Percentiles rank a stretch among this genome's conserved stretches.
These are phyloP conservation scores for Candida montana DNA, from an alignment of 805 yeast genomes.

Conservation along the genomic window DNA sequence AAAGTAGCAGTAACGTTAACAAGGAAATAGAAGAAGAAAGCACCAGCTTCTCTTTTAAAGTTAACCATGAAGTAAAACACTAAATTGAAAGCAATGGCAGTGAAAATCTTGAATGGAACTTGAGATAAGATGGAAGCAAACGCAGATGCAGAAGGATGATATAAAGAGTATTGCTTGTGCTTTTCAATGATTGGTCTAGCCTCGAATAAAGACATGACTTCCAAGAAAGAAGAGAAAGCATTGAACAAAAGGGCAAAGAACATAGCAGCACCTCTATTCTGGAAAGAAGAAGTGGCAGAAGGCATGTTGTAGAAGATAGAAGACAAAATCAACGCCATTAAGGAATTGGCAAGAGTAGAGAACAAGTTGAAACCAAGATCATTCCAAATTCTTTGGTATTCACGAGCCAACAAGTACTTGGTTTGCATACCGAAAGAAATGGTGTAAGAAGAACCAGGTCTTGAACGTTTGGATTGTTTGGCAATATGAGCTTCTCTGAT, in stretches of 20 bases:
- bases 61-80: conserved; percentile 49
- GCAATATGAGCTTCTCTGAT: conserved; percentile 43
- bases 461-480: conserved; percentile 43
- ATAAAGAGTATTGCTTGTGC: conserved; percentile 51
- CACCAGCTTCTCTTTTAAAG: conserved; percentile 47
- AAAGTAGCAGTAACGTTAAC: conserved; percentile 39
- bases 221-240: conserved; percentile 56
- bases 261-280: conserved; percentile 55
- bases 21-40: conserved; percentile 48
- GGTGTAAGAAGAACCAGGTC: conserved; percentile 47
- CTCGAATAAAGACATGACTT: conserved; percentile 33
- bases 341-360: conserved; percentile 38
- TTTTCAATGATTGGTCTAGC: conserved; percentile 51
- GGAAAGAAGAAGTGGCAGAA: conserved; percentile 40
- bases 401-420: conserved; percentile 39
- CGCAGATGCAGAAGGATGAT: conserved; percentile 62
- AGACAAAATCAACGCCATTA: conserved; percentile 50
- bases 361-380: conserved; percentile 41
- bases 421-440: conserved; percentile 50
- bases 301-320: conserved; percentile 53
- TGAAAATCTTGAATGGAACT: conserved; percentile 43
- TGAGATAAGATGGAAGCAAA: conserved; percentile 57
- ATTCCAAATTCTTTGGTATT: conserved; percentile 43
- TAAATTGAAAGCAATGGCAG: conserved; percentile 42
- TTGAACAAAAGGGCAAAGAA: conserved; percentile 63